Evolutionary conservation across 768 basidiomycete genomes (phyloP), one percentile per base, ranked within the genome.

Genomic region (Russula emetica): DNA sequence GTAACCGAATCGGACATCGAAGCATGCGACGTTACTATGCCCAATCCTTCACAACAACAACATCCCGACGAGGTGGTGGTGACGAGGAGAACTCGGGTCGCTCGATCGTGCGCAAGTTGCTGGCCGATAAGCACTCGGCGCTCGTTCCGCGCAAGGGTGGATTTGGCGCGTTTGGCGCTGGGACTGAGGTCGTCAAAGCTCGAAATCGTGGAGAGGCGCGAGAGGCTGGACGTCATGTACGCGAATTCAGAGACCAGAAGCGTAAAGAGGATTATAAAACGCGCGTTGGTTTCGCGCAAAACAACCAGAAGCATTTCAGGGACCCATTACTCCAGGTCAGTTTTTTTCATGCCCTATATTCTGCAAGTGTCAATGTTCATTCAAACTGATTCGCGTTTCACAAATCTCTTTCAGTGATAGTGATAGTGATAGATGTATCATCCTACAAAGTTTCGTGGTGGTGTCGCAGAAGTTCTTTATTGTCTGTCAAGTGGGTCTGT

Each of bases 121-220:
- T 96, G 11, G 83, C 84, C 1, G 92, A 95, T 73, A 93, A 90
- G 71, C 87, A 92, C 70, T 84, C 87, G 0, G 90, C 88, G 0
- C 80, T 98, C 47, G 86, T 99, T 2, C 92, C 96, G 0, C 77
- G 85, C 14, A 87, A 81, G 69, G 94, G 92, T 42, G 94, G 91
- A 1, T 92, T 85, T 66, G 94, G 95, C 28, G 92, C 92, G 2
- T 94, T 81, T 70, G 95, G 95, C 2, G 76, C 76, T 11, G 94
- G 92, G 1, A 86, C 83, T 9, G 84, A 92, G 36, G 88, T 94
- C 11, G 83, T 98, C 65, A 92, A 88, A 73, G 96, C 94, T 24
- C 81, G 93, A 57, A 98, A 98, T 77, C 82, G 82, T n/a, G 97
- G 97, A 2, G 96, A 98, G 77, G 97, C 97, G 16, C 83, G 83